A percentile compares a stretch with the other conserved stretches of the same genome.
Evolutionary conservation across 768 basidiomycete species (phyloP).

Genomic region (Tricholoma sp.): DNA sequence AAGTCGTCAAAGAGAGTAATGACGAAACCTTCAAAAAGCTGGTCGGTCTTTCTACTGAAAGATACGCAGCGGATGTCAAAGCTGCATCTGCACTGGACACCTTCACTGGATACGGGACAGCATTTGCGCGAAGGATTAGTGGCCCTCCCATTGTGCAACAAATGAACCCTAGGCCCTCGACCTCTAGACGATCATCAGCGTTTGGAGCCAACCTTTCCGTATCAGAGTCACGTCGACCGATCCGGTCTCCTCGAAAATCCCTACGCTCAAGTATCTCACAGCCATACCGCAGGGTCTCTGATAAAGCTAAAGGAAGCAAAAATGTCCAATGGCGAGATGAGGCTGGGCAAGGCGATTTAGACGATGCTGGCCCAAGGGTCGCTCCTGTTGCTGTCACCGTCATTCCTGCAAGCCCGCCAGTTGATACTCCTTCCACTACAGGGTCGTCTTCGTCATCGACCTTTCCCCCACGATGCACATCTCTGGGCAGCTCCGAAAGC

Average conservation of each 20-base stretch:
- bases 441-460: conserved; percentile 22
- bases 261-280: conserved; percentile 59
- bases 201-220: conserved; percentile 37
- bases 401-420: conserved; percentile 39
- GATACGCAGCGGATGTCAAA: conserved; percentile 39
- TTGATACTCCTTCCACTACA: conserved; percentile 15
- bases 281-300: conserved; percentile 60
- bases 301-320: conserved; percentile 61
- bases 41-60: conserved; percentile 62
- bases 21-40: conserved; percentile 64
- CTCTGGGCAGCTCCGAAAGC: conserved; percentile 67
- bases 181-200: conserved; percentile 35
- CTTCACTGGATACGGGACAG: conserved; percentile 47
- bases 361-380: conserved; percentile 48
- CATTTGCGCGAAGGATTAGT: conserved; percentile 44
- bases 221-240: conserved; percentile 48
- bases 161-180: conserved; percentile 12
- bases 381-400: conserved; percentile 30
- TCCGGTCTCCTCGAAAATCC: conserved; percentile 67
- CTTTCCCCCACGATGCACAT: conserved; percentile 37
- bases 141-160: conserved; percentile 41
- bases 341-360: conserved; percentile 75
- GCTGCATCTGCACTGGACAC: conserved; percentile 33
- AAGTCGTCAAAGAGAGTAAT: conserved; percentile 57
- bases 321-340: conserved; percentile 87